Evolutionary conservation across 169 alveolate species (phyloP).

Genomic region (Cryptosporidium andersoni): DNA sequence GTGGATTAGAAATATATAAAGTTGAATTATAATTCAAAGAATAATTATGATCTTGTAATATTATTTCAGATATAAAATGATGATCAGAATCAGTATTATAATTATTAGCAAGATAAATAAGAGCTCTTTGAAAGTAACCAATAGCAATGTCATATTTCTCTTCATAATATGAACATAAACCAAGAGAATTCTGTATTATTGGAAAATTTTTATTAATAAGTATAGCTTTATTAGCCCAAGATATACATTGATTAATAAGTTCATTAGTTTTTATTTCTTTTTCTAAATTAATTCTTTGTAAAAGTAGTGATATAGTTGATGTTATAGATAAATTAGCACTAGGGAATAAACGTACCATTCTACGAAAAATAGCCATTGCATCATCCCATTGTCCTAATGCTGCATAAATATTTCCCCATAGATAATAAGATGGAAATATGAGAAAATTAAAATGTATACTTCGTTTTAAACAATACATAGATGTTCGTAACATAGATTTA

Average conservation of each 20-base stretch:
- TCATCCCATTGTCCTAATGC: slow-evolving; percentile 64
- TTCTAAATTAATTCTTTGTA: slow-evolving; percentile 54
- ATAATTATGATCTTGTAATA: background rate
- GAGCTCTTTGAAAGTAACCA: slow-evolving; percentile 60
- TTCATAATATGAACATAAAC: slow-evolving; percentile 48
- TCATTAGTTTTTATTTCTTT: slow-evolving; percentile 25
- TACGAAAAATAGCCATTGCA: slow-evolving; percentile 55
- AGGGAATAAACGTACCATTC: slow-evolving; percentile 47
- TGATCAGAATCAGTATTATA: background rate
- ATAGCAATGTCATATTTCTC: slow-evolving; percentile 62
- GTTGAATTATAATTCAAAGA: slow-evolving; percentile 36
- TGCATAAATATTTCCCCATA: slow-evolving; percentile 53
- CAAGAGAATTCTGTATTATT: slow-evolving; percentile 25
- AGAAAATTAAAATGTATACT: slow-evolving; percentile 42
- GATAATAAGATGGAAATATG: slow-evolving; percentile 48
- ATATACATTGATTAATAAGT: slow-evolving; percentile 24
- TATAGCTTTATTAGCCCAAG: slow-evolving; percentile 50
- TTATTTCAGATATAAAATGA: too few species aligned
- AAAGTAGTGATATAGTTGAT: slow-evolving; percentile 38
- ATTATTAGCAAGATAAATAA: slow-evolving; percentile 2
- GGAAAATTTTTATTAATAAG: slow-evolving; percentile 46
- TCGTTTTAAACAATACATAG: slow-evolving; percentile 52
- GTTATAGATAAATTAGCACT: slow-evolving; percentile 31
- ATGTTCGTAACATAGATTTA: slow-evolving; percentile 35
- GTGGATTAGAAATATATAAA: slow-evolving; percentile 27